Evolutionary conservation across 164 flowering plant species (phyloP).

Genomic region (Nymphaea thermarum): DNA sequence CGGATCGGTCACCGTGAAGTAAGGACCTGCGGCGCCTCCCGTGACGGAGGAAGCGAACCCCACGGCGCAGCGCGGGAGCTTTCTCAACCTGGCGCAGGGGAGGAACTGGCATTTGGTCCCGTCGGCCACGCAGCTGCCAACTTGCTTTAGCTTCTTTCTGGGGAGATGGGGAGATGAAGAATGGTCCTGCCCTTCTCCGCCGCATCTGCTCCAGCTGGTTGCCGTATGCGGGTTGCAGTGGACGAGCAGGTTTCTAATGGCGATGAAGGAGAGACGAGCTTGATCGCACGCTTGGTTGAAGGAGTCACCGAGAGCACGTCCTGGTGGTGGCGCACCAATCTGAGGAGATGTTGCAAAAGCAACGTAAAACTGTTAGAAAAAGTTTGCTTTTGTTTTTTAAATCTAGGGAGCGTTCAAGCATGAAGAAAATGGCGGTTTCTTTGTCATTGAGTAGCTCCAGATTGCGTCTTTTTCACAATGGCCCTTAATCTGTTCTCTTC

Average conservation of each 20-base stretch:
- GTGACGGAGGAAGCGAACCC: conserved; percentile 1
- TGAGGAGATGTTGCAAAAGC: too few relatives aligned
- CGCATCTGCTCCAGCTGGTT: neutral
- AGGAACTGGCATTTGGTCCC: conserved; percentile 4
- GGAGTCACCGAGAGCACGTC: too few relatives aligned
- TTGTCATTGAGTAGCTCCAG: too few relatives aligned
- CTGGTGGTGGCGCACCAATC: too few relatives aligned
- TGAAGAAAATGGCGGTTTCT: too few relatives aligned
- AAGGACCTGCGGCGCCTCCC: neutral
- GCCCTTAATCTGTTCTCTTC: too few relatives aligned
- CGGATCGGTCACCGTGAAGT: neutral
- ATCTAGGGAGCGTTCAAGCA: too few relatives aligned
- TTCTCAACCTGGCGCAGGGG: neutral
- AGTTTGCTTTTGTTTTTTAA: too few relatives aligned
- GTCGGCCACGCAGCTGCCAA: neutral
- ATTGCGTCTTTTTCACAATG: too few relatives aligned
- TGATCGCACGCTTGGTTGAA: neutral
- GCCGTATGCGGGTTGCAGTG: neutral
- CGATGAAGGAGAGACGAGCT: neutral
- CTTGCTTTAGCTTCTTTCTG: neutral
- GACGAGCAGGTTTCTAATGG: neutral
- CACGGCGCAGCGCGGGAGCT: neutral
- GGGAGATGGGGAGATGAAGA: too few relatives aligned
- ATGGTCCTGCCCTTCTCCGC: neutral
- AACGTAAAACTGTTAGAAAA: too few relatives aligned